These are phyloP conservation scores for Alternaria postmessia DNA, from an alignment of 2,329 filamentous ascomycete genomes.

Conservation along the genomic window DNA sequence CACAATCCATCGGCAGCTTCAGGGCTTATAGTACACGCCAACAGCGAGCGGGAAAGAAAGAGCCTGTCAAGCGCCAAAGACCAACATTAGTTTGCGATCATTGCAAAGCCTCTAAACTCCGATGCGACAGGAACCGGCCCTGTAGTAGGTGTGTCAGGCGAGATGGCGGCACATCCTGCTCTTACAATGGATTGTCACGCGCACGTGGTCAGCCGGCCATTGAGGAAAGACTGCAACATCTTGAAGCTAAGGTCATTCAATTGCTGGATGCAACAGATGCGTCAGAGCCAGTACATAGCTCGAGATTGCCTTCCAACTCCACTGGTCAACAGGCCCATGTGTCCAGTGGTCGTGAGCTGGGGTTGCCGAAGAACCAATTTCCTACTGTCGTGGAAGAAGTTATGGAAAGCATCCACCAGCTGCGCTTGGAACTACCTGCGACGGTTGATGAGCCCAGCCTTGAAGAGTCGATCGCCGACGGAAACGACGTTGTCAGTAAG, in stretches of 20 bases:
- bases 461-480: too few species aligned
- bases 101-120: background rate
- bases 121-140: background rate
- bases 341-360: background rate
- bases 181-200: background rate
- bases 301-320: background rate
- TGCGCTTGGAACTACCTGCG: background rate
- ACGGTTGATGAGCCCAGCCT: background rate
- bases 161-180: background rate
- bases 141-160: background rate
- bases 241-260: background rate
- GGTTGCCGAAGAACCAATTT: background rate
- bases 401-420: background rate
- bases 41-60: background rate
- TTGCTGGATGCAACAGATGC: background rate
- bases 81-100: background rate
- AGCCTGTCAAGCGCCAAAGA: background rate
- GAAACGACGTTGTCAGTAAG: background rate
- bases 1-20: background rate
- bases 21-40: background rate
- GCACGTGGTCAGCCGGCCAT: background rate
- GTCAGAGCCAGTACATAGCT: background rate
- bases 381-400: background rate
- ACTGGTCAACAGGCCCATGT: background rate
- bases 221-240: background rate